Evolutionary conservation across 495 filamentous ascomycete species (phyloP).

Genomic region (Hyaloscypha variabilis): DNA sequence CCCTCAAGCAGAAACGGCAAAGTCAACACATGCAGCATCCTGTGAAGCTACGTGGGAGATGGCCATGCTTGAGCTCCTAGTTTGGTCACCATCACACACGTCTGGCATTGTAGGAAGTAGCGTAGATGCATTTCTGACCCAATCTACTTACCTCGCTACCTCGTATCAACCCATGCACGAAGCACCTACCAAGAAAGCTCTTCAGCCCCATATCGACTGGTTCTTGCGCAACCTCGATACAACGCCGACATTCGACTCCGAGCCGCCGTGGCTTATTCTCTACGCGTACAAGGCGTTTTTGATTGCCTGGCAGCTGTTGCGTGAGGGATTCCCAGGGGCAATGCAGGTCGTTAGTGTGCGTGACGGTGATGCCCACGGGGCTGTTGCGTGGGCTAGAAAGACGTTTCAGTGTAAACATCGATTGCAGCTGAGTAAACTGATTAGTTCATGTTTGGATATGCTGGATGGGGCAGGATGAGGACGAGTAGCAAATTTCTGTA

Average conservation of each 20-base stretch:
- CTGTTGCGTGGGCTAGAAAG: constrained; percentile 37
- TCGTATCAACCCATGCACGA: constrained; percentile 36
- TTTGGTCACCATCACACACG: constrained; percentile 43
- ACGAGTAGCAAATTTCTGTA: no score
- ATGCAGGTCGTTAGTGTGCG: constrained; percentile 35
- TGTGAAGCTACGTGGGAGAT: constrained; percentile 42
- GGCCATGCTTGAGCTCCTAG: constrained; percentile 42
- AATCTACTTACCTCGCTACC: constrained; percentile 35
- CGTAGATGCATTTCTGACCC: constrained; percentile 35
- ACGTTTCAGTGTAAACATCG: constrained; percentile 34
- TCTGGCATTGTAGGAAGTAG: constrained; percentile 38
- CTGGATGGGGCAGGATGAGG: constrained; percentile 19
- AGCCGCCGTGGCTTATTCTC: constrained; percentile 40
- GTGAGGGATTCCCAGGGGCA: constrained; percentile 32
- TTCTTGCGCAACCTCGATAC: constrained; percentile 41
- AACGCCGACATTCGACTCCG: constrained; percentile 17
- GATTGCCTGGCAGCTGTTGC: constrained; percentile 42
- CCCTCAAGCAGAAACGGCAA: constrained; percentile 16
- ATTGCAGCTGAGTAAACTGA: constrained; percentile 37
- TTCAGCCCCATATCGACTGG: constrained; percentile 42
- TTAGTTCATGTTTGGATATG: constrained; percentile 36
- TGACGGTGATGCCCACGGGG: constrained; percentile 37
- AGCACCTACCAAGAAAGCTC: constrained; percentile 20
- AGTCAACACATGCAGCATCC: constrained; percentile 1
- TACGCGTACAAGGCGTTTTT: constrained; percentile 45